A percentile compares a stretch with the other conserved stretches of the same genome.
Evolutionary conservation across 2,329 filamentous ascomycete species (phyloP).

Genomic region (Fusarium solani-melongenae): DNA sequence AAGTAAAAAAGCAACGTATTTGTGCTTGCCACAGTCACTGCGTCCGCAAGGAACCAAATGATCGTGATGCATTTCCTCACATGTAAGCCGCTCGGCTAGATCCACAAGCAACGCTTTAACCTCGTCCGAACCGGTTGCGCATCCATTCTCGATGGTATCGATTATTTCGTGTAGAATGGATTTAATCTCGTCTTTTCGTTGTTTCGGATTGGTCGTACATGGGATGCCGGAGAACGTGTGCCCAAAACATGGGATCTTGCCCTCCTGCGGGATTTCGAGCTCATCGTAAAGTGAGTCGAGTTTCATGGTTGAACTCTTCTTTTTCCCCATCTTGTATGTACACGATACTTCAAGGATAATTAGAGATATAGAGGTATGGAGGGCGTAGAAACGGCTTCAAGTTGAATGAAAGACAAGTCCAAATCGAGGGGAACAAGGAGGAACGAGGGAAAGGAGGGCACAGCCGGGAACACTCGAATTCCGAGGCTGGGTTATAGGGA

Average conservation of each 20-base stretch:
- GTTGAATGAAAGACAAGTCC: neutral
- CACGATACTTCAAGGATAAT: too few relatives aligned
- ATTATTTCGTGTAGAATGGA: neutral
- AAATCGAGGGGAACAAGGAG: neutral
- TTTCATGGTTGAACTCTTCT: neutral
- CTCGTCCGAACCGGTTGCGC: neutral
- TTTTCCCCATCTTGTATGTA: neutral
- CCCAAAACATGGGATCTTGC: neutral
- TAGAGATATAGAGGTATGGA: neutral
- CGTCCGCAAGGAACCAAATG: accelerated
- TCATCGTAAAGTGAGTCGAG: slow-evolving; percentile 10
- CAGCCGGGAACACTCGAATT: neutral
- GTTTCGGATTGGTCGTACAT: neutral
- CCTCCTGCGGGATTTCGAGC: neutral
- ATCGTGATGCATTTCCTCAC: neutral
- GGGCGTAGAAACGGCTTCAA: too few relatives aligned
- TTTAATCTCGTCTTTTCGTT: neutral
- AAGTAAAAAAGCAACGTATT: neutral
- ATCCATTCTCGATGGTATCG: neutral
- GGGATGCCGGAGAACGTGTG: accelerated
- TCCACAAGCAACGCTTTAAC: neutral
- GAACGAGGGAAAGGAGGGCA: neutral
- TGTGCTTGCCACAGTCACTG: accelerated
- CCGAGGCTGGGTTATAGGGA: neutral
- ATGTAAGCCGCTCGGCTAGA: slow-evolving; percentile 1